Evolutionary conservation across 371 early-diverging fungal species (phyloP), one percentile per base, ranked within the genome.

Genomic region (Nosema muscidifuracis): DNA sequence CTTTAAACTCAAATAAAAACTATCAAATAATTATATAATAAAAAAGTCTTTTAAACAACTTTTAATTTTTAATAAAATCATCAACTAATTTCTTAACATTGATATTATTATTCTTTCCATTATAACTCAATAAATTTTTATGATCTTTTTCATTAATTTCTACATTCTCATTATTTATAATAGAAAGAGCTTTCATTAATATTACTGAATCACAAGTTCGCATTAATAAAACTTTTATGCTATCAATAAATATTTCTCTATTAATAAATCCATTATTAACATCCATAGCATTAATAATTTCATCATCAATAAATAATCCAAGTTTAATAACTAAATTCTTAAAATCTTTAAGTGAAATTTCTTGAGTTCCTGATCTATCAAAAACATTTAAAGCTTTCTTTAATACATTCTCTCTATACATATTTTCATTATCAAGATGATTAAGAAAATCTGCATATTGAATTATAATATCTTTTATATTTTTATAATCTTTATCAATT

Each of bases 231-330:
- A 34, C 15, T 60, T 36, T 60, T 1, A 60, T 18, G 2, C 13
- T 60, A 60, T 60, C 60, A 34, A 34, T 60, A 60, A 60, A 60
- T 2, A 3, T 13, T 60, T 60, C 60, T 53, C 16, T 53, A 53
- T 20, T 53, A 3, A 53, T 15, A 4, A 24, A 6, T 34, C 34
- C n/a, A 13, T 31, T 31, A 28, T 55, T 31, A 31, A 24, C 4
- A 55, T 55, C 18, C 3, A 55, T 7, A 4, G 4, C 34, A 60
- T n/a, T 18, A 3, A 60, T 1, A 34, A 60, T 12, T 13, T 16
- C 3, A 31, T 60, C 60, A 60, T 60, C 60, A 2, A 60, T 9
- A 34, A 34, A 16, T 10, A 60, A 2, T 2, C 60, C 60, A 4
- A 60, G 10, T 36, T 36, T 60, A 36, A 6, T 4, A 20, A 60